Conservation (phyloP, 2,329 filamentous ascomycete species). For the Pseudogymnoascus sp. region DNA sequence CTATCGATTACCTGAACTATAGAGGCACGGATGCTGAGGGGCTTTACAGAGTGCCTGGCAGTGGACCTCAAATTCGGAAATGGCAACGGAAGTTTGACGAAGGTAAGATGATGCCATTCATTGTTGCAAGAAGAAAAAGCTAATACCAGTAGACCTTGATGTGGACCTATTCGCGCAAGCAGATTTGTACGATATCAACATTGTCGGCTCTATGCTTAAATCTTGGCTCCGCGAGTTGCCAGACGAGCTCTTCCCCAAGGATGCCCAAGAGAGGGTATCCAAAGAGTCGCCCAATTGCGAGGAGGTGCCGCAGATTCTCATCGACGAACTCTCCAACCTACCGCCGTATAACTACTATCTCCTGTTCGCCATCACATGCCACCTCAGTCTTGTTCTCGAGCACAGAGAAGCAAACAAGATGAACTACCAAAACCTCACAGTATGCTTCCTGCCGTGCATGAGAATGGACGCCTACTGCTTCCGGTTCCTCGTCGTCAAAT, state of each 20-base stretch:
- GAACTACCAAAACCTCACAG: slow-evolving; percentile 91
- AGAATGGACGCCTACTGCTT: slow-evolving; percentile 94
- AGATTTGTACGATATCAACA: slow-evolving; percentile 92
- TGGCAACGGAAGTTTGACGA: slow-evolving; percentile 90
- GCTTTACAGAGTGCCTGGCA: slow-evolving; percentile 84
- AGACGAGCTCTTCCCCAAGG: slow-evolving; percentile 85
- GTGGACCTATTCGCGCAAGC: slow-evolving; percentile 83
- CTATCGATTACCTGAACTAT: slow-evolving; percentile 93
- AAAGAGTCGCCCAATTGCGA: slow-evolving; percentile 56
- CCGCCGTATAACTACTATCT: slow-evolving; percentile 97
- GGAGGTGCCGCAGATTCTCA: slow-evolving; percentile 72
- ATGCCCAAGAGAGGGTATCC: slow-evolving; percentile 69
- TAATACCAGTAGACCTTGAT: slow-evolving; percentile 55
- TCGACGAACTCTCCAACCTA: slow-evolving; percentile 87
- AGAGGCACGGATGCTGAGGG: slow-evolving; percentile 91
- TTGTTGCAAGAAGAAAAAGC: slow-evolving; percentile 4
- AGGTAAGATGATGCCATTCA: slow-evolving; percentile 40
- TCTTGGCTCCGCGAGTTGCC: slow-evolving; percentile 92
- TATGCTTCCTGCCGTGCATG: slow-evolving; percentile 95
- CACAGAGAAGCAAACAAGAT: slow-evolving; percentile 97
- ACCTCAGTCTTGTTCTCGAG: slow-evolving; percentile 81
- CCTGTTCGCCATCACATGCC: slow-evolving; percentile 92
- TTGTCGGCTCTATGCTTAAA: slow-evolving; percentile 92
- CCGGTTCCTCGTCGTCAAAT: slow-evolving; percentile 88
- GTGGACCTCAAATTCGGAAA: slow-evolving; percentile 80